Percentiles rank a stretch among this genome's conserved stretches.
Evolutionary conservation across 1,284 basidiomycete species (phyloP).

Genomic region (Ganoderma resinaceum): DNA sequence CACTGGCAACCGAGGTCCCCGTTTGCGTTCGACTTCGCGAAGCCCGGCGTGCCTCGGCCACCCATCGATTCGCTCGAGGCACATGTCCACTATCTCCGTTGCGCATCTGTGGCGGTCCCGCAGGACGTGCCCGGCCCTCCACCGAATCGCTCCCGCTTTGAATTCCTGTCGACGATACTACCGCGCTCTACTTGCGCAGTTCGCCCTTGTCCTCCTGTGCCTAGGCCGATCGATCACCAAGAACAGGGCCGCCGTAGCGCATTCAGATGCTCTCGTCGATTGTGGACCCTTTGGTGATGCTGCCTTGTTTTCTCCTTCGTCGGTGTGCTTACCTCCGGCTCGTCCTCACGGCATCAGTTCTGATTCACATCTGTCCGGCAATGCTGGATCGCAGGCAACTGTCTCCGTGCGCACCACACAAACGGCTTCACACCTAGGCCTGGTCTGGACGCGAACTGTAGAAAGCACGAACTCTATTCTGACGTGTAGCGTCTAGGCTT

Average conservation of each 20-base stretch:
- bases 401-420: not conserved
- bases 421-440: not conserved
- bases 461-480: not conserved
- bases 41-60: constrained; percentile 6
- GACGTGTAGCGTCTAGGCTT: not conserved
- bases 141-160: not conserved
- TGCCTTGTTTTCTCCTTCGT: not conserved
- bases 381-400: not conserved
- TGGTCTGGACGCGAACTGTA: not conserved
- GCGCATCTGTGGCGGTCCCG: constrained; percentile 6
- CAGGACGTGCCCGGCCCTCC: not conserved
- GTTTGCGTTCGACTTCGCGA: constrained; percentile 2
- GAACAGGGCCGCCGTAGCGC: not conserved
- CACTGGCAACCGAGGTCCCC: constrained; percentile 24
- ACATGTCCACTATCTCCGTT: constrained; percentile 26
- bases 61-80: not conserved
- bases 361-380: not conserved
- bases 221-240: not conserved
- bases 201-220: not conserved
- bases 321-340: not conserved
- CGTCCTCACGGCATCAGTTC: not conserved
- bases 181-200: not conserved
- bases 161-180: constrained; percentile 12
- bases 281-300: not conserved
- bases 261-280: not conserved